These are phyloP conservation scores for Neonectria magnoliae DNA, from an alignment of 2,329 filamentous ascomycete genomes.

Conservation along the genomic window DNA sequence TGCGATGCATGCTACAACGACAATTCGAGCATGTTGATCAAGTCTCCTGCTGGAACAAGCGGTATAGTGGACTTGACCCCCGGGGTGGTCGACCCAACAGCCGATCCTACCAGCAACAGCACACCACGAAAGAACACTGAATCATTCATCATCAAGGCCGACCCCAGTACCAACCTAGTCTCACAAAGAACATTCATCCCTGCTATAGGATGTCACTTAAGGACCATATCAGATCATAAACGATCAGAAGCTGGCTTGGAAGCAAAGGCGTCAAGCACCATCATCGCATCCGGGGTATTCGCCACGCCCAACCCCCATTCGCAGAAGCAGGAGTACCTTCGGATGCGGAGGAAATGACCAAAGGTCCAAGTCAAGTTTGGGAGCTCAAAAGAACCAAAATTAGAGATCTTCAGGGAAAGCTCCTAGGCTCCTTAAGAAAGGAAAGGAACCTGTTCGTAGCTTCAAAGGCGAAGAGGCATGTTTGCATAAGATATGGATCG, in stretches of 20 bases:
- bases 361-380: neutral
- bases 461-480: too few relatives aligned
- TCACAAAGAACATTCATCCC: slow-evolving; percentile 14
- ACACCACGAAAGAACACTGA: neutral
- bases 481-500: too few relatives aligned
- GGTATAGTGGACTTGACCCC: slow-evolving; percentile 6
- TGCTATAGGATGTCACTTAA: neutral
- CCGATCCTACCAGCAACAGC: too few relatives aligned
- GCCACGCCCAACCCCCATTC: neutral
- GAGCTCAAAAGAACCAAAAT: neutral
- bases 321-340: neutral
- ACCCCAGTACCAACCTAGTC: slow-evolving; percentile 7
- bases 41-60: slow-evolving; percentile 11
- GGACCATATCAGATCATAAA: too few relatives aligned
- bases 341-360: neutral
- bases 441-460: too few relatives aligned
- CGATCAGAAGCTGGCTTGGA: neutral
- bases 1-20: slow-evolving; percentile 1
- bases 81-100: too few relatives aligned
- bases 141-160: slow-evolving; percentile 12
- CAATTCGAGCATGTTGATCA: neutral
- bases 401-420: neutral
- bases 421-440: too few relatives aligned
- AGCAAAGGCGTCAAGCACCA: neutral
- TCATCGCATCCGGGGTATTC: neutral